Conservation (phyloP, 139 green algal genomes). For the Micractinium conductrix region DNA sequence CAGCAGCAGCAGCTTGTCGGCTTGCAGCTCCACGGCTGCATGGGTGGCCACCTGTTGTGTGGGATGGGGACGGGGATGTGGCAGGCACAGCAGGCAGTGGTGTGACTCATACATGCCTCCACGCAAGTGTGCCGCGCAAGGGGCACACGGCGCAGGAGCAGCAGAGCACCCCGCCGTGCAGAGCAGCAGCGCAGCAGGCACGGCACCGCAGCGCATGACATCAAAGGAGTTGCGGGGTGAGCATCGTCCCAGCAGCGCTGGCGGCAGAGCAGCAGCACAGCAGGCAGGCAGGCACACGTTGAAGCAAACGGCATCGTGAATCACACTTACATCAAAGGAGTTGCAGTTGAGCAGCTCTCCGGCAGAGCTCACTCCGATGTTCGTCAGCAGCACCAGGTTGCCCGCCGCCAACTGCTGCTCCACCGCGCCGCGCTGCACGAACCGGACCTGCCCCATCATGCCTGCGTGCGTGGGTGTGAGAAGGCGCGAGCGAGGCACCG, state of each 20-base stretch:
- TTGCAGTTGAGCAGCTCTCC: constrained; percentile 98
- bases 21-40: constrained; percentile 73
- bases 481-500: background rate
- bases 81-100: no score
- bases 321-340: constrained; percentile 90
- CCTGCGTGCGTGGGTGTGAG: background rate
- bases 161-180: no score
- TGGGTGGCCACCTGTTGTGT: constrained; percentile 62
- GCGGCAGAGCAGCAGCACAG: no score
- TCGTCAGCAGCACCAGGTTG: constrained; percentile 92
- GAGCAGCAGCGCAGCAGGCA: no score
- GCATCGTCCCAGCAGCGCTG: no score
- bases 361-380: constrained; percentile 67
- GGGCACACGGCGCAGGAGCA: no score
- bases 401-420: constrained; percentile 78
- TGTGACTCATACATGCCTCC: no score
- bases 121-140: no score
- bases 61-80: no score
- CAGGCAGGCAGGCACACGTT: background rate
- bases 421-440: constrained; percentile 81
- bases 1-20: constrained; percentile 96
- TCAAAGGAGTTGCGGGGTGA: no score
- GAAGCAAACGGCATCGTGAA: background rate
- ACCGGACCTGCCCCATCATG: constrained; percentile 68
- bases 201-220: no score